These are phyloP conservation scores for Musa acuminata DNA, from an alignment of 176 grass and related monocot genomes.

Conservation along the genomic window DNA sequence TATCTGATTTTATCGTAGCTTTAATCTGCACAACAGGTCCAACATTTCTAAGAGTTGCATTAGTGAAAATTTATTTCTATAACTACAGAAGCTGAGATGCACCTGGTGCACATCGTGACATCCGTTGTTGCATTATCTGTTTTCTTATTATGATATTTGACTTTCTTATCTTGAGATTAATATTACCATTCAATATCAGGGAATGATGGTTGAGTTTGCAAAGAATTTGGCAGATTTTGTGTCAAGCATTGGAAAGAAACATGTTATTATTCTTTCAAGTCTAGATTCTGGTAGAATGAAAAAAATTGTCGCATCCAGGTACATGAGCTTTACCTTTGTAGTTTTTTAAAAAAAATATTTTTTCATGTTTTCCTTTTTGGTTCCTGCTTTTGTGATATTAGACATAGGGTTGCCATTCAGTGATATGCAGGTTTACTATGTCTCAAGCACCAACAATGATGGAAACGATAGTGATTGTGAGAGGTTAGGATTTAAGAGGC, in stretches of 20 bases:
- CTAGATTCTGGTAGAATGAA: slow-evolving; percentile 82
- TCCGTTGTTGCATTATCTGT: neutral
- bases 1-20: neutral
- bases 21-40: neutral
- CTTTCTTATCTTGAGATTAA: neutral
- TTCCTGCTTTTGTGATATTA: slow-evolving; percentile 4
- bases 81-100: neutral
- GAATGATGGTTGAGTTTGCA: slow-evolving; percentile 87
- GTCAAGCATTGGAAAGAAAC: slow-evolving; percentile 51
- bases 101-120: neutral
- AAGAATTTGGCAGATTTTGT: slow-evolving; percentile 61
- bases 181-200: slow-evolving; percentile 30
- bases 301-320: slow-evolving; percentile 83
- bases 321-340: slow-evolving; percentile 19
- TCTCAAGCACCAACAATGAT: slow-evolving; percentile 62
- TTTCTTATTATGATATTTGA: neutral
- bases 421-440: slow-evolving; percentile 68
- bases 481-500: slow-evolving; percentile 68
- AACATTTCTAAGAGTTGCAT: neutral
- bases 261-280: slow-evolving; percentile 86
- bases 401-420: slow-evolving; percentile 28
- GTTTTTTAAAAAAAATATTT: neutral
- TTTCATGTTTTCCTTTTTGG: neutral
- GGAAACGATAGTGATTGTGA: slow-evolving; percentile 65
- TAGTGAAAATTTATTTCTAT: neutral